Evolutionary conservation across 768 basidiomycete species (phyloP), one percentile per base, ranked within the genome.

Genomic region (Leccinum variicolor): DNA sequence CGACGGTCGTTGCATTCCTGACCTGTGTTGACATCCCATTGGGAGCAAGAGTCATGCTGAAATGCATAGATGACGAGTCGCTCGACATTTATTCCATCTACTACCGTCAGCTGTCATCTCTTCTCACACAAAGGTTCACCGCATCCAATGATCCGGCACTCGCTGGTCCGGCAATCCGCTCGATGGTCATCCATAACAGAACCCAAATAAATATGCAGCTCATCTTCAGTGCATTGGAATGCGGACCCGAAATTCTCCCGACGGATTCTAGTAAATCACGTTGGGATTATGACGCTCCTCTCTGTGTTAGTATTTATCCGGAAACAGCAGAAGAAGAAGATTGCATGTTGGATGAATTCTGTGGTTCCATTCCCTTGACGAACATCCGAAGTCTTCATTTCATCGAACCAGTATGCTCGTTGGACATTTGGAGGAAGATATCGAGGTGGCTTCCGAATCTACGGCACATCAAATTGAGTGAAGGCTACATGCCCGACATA

Each of bases 341-440:
- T 43, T 7, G 41, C 41, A 43, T n/a, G 17, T n/a, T 43, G 17
- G 19, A 3, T 19, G 0, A 43, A 3, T 9, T 10, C 41, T 43
- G 41, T 43, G 17, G 41, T 19, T 43, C 41, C 10, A n/a, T 19
- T n/a, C 41, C 41, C 8, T 19, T 43, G 41, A 19, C 17, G 0
- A 43, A 43, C 19, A 19, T 43, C 19, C 41, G 46, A 19, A 57
- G 26, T 31, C 2, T 59, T 19, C 46, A 52, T 8, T 17, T 48
- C 41, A 0, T 19, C 3, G 0, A 1, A 11, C 25, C 51, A 2
- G 21, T 31, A 17, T 21, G 25, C 34, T 36, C 50, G 1, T 14
- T n/a, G 4, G 17, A 14, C 1, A 52, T 65, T 47, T 65, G 57
- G 62, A 59, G 23, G 11, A 21, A 28, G 5, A 48, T 33, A 1